Evolutionary conservation across 2,329 filamentous ascomycete species (phyloP), one percentile per base, ranked within the genome.

Genomic region (Aspergillus hortae): DNA sequence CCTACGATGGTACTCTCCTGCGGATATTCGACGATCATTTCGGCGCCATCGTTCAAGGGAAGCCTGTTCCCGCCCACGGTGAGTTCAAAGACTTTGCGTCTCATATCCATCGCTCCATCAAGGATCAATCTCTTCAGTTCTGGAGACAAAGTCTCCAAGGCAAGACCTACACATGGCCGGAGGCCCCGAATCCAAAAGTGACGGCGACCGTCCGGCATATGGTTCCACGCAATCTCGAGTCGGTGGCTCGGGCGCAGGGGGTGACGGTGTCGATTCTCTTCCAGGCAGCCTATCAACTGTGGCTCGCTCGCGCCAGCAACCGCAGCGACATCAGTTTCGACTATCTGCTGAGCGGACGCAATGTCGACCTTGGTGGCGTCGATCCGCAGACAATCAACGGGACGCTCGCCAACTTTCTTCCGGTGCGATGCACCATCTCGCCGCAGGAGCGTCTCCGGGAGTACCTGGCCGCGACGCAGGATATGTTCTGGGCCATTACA

Each of bases 11-110:
- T 5, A 51, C 49, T 4, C 35, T 51, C n/a, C 49, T 51, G 12
- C 43, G 49, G 4, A 46, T 46, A 17, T 51, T 51, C 35, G 49
- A 51, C 17, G 49, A 46, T 11, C 32, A 51, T 5, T 51, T 51
- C 25, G 33, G 17, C 19, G 33, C 21, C 17, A 38, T 51, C 33
- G 32, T 21, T 11, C 27, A 21, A 41, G 25, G 25, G 3, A 25
- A 32, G 21, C 14, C 35, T 21, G 14, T 25, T 14, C 43, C 49
- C 7, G 35, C 7, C 12, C 33, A 38, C n/a, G 49, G 21, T 33
- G 12, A 23, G 11, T 51, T 51, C 43, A 38, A 17, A 6, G 49
- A 51, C 35, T 51, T 41, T 23, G 49, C 25, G 12, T 33, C n/a
- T 27, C 38, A 46, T 23, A 42, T 51, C 9, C 32, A 42, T 12